These are phyloP conservation scores for Aspergillus texensis DNA, from an alignment of 2,329 filamentous ascomycete species.

Conservation along the genomic window DNA sequence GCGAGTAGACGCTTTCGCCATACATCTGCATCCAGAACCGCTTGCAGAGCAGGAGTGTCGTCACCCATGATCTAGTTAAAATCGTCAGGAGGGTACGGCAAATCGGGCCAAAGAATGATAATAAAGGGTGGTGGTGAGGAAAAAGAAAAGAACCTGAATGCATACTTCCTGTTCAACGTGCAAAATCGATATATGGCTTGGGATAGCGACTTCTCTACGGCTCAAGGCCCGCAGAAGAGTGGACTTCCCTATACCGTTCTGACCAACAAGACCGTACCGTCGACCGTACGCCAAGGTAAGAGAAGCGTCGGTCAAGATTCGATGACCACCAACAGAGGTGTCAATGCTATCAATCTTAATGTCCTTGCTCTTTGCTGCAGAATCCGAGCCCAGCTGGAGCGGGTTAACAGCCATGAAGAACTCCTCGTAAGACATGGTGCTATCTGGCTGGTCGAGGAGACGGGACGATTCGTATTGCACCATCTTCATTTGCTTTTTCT, in stretches of 20 bases:
- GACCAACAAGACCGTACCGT: conserved; percentile 94
- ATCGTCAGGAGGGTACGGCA: conserved; percentile 18
- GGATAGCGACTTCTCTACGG: conserved; percentile 89
- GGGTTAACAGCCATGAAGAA: conserved; percentile 99
- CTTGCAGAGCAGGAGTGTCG: conserved; percentile 91
- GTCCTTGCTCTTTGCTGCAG: conserved; percentile 89
- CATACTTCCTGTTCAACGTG: conserved; percentile 95
- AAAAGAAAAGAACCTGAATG: conserved; percentile 29
- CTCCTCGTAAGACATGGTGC: conserved; percentile 92
- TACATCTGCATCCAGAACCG: conserved; percentile 94
- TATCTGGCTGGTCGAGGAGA: conserved; percentile 79
- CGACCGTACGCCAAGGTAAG: conserved; percentile 89
- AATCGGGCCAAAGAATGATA: background rate
- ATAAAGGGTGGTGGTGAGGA: background rate
- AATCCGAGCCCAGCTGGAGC: conserved; percentile 75
- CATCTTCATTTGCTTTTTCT: conserved; percentile 97
- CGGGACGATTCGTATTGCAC: conserved; percentile 96
- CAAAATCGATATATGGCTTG: conserved; percentile 96
- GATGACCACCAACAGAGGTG: conserved; percentile 83
- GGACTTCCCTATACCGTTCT: conserved; percentile 98
- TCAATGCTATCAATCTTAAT: conserved; percentile 98
- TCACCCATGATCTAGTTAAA: conserved; percentile 79
- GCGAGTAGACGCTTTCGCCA: conserved; percentile 94
- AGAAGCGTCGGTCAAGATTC: conserved; percentile 88
- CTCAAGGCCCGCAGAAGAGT: conserved; percentile 92